Base-by-base conservation (phyloP, 805 yeast genomes). In the Candida chauliodis region DNA sequence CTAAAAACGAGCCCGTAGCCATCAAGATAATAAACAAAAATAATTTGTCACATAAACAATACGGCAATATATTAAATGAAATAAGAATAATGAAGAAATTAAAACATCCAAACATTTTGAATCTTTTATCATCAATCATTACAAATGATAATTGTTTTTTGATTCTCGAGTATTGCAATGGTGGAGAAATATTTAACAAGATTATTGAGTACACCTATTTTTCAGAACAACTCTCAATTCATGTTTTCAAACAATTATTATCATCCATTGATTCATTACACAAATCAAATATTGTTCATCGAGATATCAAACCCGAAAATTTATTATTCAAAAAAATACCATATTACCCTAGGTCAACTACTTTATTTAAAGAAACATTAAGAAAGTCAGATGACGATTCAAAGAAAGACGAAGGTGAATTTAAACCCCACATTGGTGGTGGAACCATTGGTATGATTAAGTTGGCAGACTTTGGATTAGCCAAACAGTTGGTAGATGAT, bases 241-340 rank as follows among this genome's bases (percentile, higher is more conserved):
- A 84, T 59, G 78, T 84, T 5, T 83, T 85, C 44, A 53, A 72
- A 29, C 95, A 84, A 55, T 80, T 85, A 23, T 83, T 86, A 3
- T 67, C 74, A 34, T 82, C 91, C 1, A 73, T 84, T 16, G 74
- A 82, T 32, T 79, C 83, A 55, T 62, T 85, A 34, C 95, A 84
- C 53, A 55, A 56, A 30, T 81, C 81, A 38, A 82, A 77, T 44
- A 73, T 80, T 11, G 95, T 84, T 17, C 95, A 84, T 56, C 65
- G 95, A 30, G 95, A 84, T 56, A 84, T 84, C 51, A 84, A 84
- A 58, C 95, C 95, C 1, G 95, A 84, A 48, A 84, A 84, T 55
- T 60, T 84, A 32, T 61, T 84, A 29, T 85, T 81, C 55, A 69
- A 73, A 30, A 83, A 81, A 1, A 74, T 73, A 19, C 71, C 72